Evolutionary conservation across 2,329 filamentous ascomycete genomes (phyloP).

Genomic region (Colletotrichum liriopes): DNA sequence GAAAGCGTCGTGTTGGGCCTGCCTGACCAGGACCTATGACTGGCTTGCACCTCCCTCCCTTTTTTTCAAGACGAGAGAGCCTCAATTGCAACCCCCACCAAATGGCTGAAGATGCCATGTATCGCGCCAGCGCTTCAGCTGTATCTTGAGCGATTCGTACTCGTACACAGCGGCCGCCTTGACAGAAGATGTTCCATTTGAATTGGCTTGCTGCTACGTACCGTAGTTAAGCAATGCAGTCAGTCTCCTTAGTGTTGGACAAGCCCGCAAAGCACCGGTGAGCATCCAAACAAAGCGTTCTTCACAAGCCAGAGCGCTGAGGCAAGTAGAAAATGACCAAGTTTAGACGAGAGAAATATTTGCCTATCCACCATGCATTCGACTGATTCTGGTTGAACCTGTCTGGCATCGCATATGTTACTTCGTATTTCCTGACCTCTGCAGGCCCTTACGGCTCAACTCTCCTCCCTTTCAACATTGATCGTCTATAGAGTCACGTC

Average conservation of each 20-base stretch:
- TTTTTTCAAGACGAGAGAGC: not conserved
- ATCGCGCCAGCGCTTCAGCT: not conserved
- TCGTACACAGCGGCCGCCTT: not conserved
- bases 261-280: not conserved
- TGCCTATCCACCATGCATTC: conserved; percentile 30
- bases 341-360: conserved; percentile 30
- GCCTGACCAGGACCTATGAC: not conserved
- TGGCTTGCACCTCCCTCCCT: not conserved
- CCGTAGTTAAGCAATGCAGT: not conserved
- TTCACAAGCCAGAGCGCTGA: not conserved
- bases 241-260: not conserved
- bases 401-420: conserved; percentile 25
- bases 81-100: not conserved
- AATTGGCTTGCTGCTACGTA: not conserved
- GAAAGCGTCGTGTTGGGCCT: not conserved
- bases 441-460: conserved; percentile 9
- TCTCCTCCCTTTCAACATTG: conserved; percentile 6
- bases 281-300: not conserved
- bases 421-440: conserved; percentile 31
- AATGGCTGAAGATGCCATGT: not conserved
- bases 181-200: not conserved
- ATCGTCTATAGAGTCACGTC: conserved; percentile 24
- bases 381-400: conserved; percentile 14
- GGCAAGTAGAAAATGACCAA: not conserved
- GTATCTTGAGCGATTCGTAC: not conserved